Base-by-base conservation (phyloP, 345 rosid genomes). In the Corchorus olitorius region DNA sequence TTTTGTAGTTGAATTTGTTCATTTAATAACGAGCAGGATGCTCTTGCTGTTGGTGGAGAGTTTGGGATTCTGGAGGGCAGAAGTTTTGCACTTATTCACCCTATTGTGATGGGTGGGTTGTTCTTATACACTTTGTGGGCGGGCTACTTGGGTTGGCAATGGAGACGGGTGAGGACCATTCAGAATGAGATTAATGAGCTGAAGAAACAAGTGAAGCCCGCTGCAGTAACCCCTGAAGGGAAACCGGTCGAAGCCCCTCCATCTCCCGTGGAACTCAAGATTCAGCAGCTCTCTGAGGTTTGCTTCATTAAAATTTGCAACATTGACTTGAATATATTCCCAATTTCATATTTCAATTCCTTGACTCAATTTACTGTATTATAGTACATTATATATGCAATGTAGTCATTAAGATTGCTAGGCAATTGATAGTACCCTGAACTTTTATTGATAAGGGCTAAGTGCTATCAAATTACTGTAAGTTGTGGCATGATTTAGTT, bases 121-220 rank as follows among this genome's bases (percentile, higher is more conserved):
- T 88, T 90, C 63, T 63, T 45, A 54, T 82, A 90, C 86, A 88
- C 92, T 3, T 70, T 89, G 68, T 91, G 91, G 91, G 88, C 90
- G 19, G 97, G 97, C 20, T 93, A 91, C 80, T 84, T 95, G 81
- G 99, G 99, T 65, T 93, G 98, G 98, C 93, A 94, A 83, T 93
- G 98, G 98, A 90, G 95, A 83, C 91, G 94, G 20, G 99, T 91
- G 39, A 80, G 94, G 77, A 91, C 94, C 48, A 72, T 80, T 5
- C 94, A 91, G 85, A 79, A 80, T 59, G 90, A 89, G 74, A 85
- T 91, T 53, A 88, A 73, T 75, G 90, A 86, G 81, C 89, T 90
- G 48, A 87, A 89, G 86, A 87, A 86, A 85, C 87, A 89, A 74
- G 83, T 89, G 41, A 86, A 85, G 86, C 91, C 92, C 12, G 70